Percentiles rank a stretch among this genome's conserved stretches.
Evolutionary conservation across 805 yeast genomes (phyloP).

Genomic region (Metschnikowia drakensbergensis): DNA sequence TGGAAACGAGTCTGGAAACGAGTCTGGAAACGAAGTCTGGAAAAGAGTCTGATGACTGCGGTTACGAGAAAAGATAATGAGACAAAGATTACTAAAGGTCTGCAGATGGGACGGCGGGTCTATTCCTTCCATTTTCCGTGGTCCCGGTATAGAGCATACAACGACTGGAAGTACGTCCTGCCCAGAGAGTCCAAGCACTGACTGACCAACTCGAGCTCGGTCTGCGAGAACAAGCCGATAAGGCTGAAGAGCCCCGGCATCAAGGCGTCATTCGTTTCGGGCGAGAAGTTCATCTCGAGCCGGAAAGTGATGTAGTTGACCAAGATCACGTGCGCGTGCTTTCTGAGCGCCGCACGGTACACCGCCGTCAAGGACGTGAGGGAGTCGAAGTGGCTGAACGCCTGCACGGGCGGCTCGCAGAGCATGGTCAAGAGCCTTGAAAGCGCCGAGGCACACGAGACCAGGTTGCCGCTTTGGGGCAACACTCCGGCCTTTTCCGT

Average conservation of each 20-base stretch:
- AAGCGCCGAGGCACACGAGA: constrained; percentile 38
- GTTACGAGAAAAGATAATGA: no score
- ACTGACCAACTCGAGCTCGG: constrained; percentile 61
- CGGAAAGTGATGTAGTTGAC: constrained; percentile 55
- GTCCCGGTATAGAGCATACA: constrained; percentile 70
- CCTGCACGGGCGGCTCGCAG: constrained; percentile 62
- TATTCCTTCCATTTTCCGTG: constrained; percentile 74
- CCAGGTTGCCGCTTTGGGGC: neutral
- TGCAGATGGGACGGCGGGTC: no score
- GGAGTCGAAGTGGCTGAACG: constrained; percentile 26
- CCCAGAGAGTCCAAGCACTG: constrained; percentile 67
- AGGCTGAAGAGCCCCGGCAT: constrained; percentile 55
- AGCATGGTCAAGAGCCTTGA: constrained; percentile 60
- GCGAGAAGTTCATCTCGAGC: constrained; percentile 46
- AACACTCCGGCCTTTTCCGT: constrained; percentile 19
- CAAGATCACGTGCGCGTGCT: constrained; percentile 56
- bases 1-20: no score
- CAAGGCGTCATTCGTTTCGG: constrained; percentile 45
- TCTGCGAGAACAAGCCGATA: constrained; percentile 64
- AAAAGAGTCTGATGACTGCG: no score
- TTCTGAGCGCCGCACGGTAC: constrained; percentile 59
- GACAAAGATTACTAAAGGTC: no score
- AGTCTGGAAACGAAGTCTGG: no score
- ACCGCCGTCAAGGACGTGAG: constrained; percentile 54
- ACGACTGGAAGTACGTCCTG: constrained; percentile 57